Evolutionary conservation across 208 protist genomes (phyloP).

Genomic region (Leishmania martiniquensis): DNA sequence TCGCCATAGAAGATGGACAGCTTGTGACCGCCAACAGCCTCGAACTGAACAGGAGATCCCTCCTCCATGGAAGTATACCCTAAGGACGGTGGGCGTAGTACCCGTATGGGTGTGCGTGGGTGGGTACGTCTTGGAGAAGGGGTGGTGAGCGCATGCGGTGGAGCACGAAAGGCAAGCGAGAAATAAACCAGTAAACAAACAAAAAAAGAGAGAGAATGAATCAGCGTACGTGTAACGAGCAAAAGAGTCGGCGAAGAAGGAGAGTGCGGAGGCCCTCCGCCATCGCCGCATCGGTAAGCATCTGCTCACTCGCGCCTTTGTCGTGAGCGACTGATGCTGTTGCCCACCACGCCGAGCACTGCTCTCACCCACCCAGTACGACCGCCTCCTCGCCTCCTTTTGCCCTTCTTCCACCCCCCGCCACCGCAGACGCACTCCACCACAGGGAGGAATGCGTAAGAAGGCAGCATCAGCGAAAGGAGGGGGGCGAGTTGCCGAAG

Average conservation of each 20-base stretch:
- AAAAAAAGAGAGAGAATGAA: not conserved
- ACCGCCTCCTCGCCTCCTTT: no score
- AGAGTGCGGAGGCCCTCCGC: no score
- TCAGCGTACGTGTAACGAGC: not conserved
- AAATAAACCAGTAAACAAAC: not conserved
- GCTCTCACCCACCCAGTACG: not conserved
- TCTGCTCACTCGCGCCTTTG: not conserved
- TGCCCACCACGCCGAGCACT: no score
- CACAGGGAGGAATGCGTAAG: no score
- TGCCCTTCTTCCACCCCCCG: no score
- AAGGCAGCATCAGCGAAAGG: no score
- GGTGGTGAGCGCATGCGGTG: not conserved
- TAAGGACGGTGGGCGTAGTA: not conserved
- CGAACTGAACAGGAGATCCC: slow-evolving; percentile 25
- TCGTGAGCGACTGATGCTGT: no score
- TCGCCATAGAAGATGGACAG: slow-evolving; percentile 59
- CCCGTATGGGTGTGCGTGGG: not conserved
- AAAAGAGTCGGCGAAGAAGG: no score
- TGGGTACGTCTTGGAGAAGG: not conserved
- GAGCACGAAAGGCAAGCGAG: no score
- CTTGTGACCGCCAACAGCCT: slow-evolving; percentile 66
- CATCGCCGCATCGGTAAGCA: not conserved
- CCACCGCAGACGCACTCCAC: no score
- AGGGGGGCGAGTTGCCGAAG: no score
- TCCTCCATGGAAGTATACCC: slow-evolving; percentile 10